These are phyloP conservation scores for Dioscorea cayenensis DNA, from an alignment of 116 monocot genomes.

Conservation along the genomic window DNA sequence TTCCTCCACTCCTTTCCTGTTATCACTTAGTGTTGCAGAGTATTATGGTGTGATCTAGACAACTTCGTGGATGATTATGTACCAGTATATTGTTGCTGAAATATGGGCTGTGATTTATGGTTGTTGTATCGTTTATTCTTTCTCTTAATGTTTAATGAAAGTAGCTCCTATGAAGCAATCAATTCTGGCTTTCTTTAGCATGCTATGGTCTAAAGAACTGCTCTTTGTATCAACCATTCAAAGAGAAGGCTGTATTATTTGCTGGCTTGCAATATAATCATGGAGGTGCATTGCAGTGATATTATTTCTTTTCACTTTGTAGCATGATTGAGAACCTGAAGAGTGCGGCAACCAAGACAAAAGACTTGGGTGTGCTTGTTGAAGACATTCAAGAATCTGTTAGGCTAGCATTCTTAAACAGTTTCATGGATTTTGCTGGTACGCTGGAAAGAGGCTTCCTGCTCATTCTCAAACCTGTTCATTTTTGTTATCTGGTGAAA, in stretches of 20 bases:
- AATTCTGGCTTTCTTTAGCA: too few relatives aligned
- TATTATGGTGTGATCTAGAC: background rate
- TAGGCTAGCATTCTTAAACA: conserved; percentile 82
- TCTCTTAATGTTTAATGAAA: too few relatives aligned
- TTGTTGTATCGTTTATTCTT: background rate
- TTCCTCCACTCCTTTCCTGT: too few relatives aligned
- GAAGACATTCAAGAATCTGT: conserved; percentile 88
- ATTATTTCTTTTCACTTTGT: conserved; percentile 22
- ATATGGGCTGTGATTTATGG: background rate
- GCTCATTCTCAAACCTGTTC: background rate
- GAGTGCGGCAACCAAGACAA: conserved; percentile 53
- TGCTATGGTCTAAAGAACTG: too few relatives aligned
- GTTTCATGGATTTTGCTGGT: conserved; percentile 93
- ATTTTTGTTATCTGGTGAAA: conserved; percentile 3
- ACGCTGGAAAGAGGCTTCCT: conserved; percentile 3
- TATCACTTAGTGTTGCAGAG: background rate
- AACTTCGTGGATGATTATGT: background rate
- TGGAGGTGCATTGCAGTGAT: background rate
- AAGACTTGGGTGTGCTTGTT: conserved; percentile 51
- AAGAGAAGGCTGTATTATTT: background rate
- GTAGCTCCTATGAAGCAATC: too few relatives aligned
- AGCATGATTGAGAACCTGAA: conserved; percentile 80
- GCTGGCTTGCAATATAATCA: background rate
- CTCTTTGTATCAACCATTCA: background rate
- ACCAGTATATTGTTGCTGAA: background rate